A percentile compares a stretch with the other conserved stretches of the same genome.
Conservation (phyloP, 345 rosid genomes). For the Linum lewisii region DNA sequence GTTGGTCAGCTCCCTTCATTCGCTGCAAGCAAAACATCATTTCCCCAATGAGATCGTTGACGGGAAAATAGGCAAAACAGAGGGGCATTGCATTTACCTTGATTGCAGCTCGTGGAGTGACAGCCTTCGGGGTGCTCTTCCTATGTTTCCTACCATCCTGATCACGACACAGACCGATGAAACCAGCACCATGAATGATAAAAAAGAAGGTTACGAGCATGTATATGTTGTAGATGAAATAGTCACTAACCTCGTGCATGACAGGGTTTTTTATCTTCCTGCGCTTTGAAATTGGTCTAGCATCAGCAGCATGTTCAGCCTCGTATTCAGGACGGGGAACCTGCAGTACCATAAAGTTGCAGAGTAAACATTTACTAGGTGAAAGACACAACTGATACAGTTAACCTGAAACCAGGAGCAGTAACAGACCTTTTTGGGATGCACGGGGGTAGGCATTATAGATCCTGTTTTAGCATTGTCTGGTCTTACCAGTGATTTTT, state of each 20-base stretch:
- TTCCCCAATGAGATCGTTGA: neutral
- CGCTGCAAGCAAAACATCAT: slow-evolving; percentile 28
- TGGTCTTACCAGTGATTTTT: slow-evolving; percentile 5
- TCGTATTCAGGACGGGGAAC: slow-evolving; percentile 71
- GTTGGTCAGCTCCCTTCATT: slow-evolving; percentile 26
- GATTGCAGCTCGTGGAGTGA: slow-evolving; percentile 32
- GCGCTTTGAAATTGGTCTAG: slow-evolving; percentile 54
- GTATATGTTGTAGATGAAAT: neutral
- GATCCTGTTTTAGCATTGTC: neutral
- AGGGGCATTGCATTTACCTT: slow-evolving; percentile 32
- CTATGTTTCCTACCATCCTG: slow-evolving; percentile 59
- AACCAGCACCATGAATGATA: slow-evolving; percentile 8
- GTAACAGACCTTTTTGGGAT: neutral
- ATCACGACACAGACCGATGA: slow-evolving; percentile 9
- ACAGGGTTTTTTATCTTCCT: slow-evolving; percentile 57
- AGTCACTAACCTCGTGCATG: slow-evolving; percentile 60
- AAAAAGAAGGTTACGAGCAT: neutral
- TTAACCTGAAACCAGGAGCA: too few relatives aligned
- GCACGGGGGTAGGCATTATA: neutral
- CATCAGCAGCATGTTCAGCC: slow-evolving; percentile 52
- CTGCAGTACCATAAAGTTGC: slow-evolving; percentile 25
- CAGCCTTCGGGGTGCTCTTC: slow-evolving; percentile 39
- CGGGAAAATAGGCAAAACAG: neutral
- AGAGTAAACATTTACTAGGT: neutral
- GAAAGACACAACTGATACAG: too few relatives aligned